Evolutionary conservation across 148 eudicot genomes (phyloP).

Genomic region (Rhododendron mucronatum): DNA sequence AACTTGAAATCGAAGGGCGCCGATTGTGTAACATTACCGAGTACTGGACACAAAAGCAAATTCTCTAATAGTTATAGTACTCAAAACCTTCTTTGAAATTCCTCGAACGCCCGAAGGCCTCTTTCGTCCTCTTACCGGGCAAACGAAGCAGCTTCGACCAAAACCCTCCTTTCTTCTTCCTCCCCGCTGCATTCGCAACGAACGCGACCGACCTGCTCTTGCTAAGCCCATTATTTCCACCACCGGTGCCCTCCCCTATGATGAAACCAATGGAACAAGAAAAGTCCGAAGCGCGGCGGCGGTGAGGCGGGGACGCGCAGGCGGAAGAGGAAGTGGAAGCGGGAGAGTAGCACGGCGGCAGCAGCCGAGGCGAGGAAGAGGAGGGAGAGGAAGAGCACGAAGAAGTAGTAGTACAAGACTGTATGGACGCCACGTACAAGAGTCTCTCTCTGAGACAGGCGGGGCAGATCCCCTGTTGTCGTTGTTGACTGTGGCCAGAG

Average conservation of each 20-base stretch:
- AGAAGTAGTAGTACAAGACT: background rate
- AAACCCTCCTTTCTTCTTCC: background rate
- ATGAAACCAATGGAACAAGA: background rate
- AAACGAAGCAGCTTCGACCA: background rate
- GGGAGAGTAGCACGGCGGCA: background rate
- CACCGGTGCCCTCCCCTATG: background rate
- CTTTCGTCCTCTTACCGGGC: background rate
- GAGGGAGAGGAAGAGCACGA: background rate
- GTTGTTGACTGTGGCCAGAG: background rate
- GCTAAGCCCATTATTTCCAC: background rate
- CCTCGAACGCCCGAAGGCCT: background rate
- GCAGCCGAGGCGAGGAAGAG: background rate
- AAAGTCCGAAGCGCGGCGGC: background rate
- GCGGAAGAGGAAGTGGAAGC: background rate
- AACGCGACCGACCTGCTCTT: background rate
- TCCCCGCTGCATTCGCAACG: background rate
- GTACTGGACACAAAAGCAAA: background rate
- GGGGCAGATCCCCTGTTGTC: background rate
- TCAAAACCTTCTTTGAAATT: background rate
- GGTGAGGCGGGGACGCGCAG: background rate
- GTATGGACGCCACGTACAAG: background rate
- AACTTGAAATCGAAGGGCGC: background rate
- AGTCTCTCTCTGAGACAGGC: background rate
- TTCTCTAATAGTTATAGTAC: background rate
- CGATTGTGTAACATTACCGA: background rate